phyloP scores from a whole-genome alignment of 2,329 filamentous ascomycete genomes.

The Paraphoma sp. region DNA sequence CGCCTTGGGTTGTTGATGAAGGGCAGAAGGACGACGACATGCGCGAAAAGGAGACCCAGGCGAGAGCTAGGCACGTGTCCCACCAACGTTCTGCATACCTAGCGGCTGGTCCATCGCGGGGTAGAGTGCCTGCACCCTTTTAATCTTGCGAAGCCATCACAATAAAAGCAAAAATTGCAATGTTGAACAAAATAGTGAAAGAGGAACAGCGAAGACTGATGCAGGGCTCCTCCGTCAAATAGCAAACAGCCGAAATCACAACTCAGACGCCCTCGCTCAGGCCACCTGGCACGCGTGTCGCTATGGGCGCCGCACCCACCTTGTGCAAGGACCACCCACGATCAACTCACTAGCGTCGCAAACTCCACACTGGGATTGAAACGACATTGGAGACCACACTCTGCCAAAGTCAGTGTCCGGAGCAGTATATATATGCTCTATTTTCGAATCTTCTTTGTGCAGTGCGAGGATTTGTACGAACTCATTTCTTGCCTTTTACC shows the following conservation, averaged over 20 bases:
- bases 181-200: not conserved
- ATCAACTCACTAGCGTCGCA: not conserved
- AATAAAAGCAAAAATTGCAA: not conserved
- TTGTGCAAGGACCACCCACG: not conserved
- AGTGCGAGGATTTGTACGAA: slow-evolving; percentile 75
- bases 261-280: slow-evolving; percentile 3
- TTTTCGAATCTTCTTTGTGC: slow-evolving; percentile 47
- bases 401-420: not conserved
- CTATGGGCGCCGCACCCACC: not conserved
- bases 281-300: slow-evolving; percentile 11
- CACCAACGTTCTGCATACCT: not conserved
- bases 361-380: not conserved
- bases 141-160: no score
- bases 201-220: not conserved
- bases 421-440: slow-evolving; percentile 24
- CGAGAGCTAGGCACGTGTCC: not conserved
- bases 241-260: not conserved
- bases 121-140: not conserved
- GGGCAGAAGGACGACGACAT: not conserved
- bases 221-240: not conserved
- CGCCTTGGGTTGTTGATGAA: not conserved
- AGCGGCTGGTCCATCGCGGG: not conserved
- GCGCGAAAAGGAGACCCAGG: not conserved
- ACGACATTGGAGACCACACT: no score
- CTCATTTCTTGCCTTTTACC: slow-evolving; percentile 82